Evolutionary conservation across 139 green algal species (phyloP).

Genomic region (Chlorella sp.): DNA sequence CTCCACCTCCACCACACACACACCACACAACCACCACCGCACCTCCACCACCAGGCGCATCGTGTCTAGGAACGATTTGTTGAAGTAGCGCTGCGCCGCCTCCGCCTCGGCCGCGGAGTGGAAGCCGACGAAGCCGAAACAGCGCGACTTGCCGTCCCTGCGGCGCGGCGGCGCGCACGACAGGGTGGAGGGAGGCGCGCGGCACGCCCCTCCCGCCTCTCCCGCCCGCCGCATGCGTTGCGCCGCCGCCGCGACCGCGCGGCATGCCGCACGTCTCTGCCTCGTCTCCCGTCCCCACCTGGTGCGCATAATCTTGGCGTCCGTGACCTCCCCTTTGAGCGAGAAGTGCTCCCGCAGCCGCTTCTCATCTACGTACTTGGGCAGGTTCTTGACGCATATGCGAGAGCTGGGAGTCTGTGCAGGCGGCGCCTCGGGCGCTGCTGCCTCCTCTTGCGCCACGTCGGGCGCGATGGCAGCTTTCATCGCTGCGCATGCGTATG

Average conservation of each 20-base stretch:
- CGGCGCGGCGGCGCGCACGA: background rate
- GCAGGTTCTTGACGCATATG: conserved; percentile 95
- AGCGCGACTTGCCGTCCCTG: conserved; percentile 90
- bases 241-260: background rate
- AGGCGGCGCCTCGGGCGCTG: no score
- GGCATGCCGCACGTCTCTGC: no score
- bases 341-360: conserved; percentile 87
- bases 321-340: conserved; percentile 89
- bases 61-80: conserved; percentile 91
- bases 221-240: background rate
- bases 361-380: conserved; percentile 81
- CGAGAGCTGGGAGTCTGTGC: conserved; percentile 52
- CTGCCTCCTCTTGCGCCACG: background rate
- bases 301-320: conserved; percentile 92
- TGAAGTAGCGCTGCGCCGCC: conserved; percentile 83
- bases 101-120: conserved; percentile 70
- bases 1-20: background rate
- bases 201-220: background rate
- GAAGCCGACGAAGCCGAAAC: conserved; percentile 96
- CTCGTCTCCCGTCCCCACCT: conserved; percentile 68
- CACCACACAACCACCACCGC: background rate
- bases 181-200: background rate
- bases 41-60: conserved; percentile 82
- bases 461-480: background rate
- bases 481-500: conserved; percentile 4